These are phyloP conservation scores for Fistulifera pelliculosa DNA, from an alignment of 108 stramenopile genomes.

Conservation along the genomic window DNA sequence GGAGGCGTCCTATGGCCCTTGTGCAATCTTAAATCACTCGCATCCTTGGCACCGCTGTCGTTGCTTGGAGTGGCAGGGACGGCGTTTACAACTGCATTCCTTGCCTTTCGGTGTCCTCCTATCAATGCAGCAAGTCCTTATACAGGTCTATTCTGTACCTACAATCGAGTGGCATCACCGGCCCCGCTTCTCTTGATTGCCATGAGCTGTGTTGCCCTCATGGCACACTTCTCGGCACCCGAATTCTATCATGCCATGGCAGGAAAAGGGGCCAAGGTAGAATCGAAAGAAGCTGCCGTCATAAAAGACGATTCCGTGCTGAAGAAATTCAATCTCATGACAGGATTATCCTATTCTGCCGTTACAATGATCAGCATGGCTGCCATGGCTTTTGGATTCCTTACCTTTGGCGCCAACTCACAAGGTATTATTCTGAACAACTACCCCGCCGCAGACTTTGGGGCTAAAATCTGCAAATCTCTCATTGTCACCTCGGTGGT, in stretches of 20 bases:
- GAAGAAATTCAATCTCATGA: slow-evolving; percentile 18
- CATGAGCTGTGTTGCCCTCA: slow-evolving; percentile 82
- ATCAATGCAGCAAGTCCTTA: slow-evolving; percentile 45
- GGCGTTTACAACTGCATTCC: slow-evolving; percentile 53
- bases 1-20: slow-evolving; percentile 54
- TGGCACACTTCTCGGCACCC: slow-evolving; percentile 89
- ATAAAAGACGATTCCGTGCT: neutral
- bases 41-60: slow-evolving; percentile 60
- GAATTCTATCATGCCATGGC: slow-evolving; percentile 72
- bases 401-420: slow-evolving; percentile 81
- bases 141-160: slow-evolving; percentile 34
- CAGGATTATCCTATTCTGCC: slow-evolving; percentile 42
- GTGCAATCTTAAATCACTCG: slow-evolving; percentile 46
- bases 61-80: slow-evolving; percentile 56
- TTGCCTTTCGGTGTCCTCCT: slow-evolving; percentile 40
- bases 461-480: slow-evolving; percentile 73
- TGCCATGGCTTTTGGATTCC: slow-evolving; percentile 76
- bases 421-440: slow-evolving; percentile 86
- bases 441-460: slow-evolving; percentile 67
- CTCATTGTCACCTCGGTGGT: slow-evolving; percentile 70
- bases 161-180: slow-evolving; percentile 32
- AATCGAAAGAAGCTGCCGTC: neutral
- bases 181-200: slow-evolving; percentile 60
- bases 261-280: slow-evolving; percentile 1
- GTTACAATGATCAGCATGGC: slow-evolving; percentile 49